Percentiles rank a stretch among this genome's conserved stretches.
These are phyloP conservation scores for Colletotrichum orbiculare DNA, from an alignment of 2,329 filamentous ascomycete species.

Conservation along the genomic window DNA sequence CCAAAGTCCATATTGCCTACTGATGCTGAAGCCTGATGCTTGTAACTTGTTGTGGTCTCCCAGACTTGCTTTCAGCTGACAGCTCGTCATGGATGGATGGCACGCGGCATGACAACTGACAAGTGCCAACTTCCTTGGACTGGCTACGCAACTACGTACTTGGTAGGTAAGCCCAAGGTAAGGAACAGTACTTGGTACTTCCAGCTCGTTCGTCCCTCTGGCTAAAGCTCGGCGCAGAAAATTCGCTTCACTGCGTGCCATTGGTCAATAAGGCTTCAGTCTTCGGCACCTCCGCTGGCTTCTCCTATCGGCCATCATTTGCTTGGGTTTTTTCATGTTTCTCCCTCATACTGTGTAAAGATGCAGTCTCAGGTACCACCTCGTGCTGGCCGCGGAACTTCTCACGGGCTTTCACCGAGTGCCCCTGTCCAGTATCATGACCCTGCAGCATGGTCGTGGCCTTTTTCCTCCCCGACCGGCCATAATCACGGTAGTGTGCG, in stretches of 20 bases:
- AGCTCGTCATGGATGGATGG: too few species aligned
- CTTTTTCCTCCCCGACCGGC: neutral
- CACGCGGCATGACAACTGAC: too few species aligned
- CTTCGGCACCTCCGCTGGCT: conserved; percentile 25
- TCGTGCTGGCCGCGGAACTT: conserved; percentile 5
- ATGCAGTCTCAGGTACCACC: too few species aligned
- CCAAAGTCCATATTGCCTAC: too few species aligned
- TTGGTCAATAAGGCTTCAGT: conserved; percentile 9
- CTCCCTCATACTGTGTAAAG: neutral
- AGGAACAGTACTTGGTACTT: neutral
- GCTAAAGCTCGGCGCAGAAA: conserved; percentile 29
- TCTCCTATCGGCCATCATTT: too few species aligned
- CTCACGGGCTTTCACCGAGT: conserved; percentile 18
- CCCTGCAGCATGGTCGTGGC: neutral
- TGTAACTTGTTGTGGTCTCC: too few species aligned
- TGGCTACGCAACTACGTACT: too few species aligned
- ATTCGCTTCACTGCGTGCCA: neutral
- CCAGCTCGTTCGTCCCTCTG: conserved; percentile 1
- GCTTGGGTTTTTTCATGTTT: neutral
- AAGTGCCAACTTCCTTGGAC: too few species aligned
- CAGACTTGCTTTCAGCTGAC: too few species aligned
- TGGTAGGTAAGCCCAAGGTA: too few species aligned
- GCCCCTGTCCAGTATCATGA: neutral
- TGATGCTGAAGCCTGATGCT: too few species aligned
- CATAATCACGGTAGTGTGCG: neutral